phyloP scores from a whole-genome alignment of 2,329 filamentous ascomycete genomes.

The Fusarium euwallaceae region DNA sequence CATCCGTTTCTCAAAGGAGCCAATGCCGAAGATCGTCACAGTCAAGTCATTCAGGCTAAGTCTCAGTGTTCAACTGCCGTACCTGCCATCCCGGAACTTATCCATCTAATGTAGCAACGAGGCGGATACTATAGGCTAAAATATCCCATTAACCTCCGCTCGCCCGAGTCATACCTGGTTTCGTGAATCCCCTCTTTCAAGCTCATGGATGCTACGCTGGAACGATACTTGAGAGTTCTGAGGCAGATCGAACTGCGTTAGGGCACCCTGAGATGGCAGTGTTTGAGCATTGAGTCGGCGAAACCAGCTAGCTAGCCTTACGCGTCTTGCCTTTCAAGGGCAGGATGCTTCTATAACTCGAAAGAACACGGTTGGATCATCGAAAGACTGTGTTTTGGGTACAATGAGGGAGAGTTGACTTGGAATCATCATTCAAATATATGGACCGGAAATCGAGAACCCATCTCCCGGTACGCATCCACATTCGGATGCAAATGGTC shows the following conservation, averaged over 20 bases:
- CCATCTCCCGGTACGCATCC: conserved; percentile 23
- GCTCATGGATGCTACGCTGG: neutral
- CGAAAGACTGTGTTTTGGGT: neutral
- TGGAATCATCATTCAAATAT: conserved; percentile 7
- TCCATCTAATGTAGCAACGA: neutral
- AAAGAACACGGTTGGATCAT: neutral
- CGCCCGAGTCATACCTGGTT: neutral
- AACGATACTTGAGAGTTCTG: neutral
- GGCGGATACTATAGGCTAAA: neutral
- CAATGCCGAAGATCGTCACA: neutral
- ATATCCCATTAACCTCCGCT: neutral
- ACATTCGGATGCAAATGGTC: conserved; percentile 35
- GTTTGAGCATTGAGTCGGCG: neutral
- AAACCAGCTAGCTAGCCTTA: neutral
- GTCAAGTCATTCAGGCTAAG: neutral
- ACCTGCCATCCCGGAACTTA: neutral
- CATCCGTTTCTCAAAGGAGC: neutral
- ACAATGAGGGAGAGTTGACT: neutral
- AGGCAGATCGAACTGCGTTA: neutral
- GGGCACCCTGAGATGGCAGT: neutral
- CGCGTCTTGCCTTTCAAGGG: neutral
- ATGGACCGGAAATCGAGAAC: conserved; percentile 11
- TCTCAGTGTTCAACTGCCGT: neutral
- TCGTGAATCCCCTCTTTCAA: neutral
- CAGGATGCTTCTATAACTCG: neutral